Evolutionary conservation across 139 green algal species (phyloP), one percentile per base, ranked within the genome.

Genomic region (Haematococcus sp.): DNA sequence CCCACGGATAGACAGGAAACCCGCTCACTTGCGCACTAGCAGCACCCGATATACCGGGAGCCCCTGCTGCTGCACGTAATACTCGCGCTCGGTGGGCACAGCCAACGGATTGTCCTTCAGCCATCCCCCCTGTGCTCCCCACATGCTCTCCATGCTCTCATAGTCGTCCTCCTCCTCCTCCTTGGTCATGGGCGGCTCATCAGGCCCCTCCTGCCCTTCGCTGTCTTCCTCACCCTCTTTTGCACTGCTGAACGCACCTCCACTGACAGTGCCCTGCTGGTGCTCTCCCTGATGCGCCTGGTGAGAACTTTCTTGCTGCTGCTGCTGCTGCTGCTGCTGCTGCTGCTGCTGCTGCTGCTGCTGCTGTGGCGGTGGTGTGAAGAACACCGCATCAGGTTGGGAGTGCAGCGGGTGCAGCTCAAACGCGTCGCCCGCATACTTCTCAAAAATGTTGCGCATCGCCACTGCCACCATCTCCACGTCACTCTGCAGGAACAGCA

Each of bases 401-500:
- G 1, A 2, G 70, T 88, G 83, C 56, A 79, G 31, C 1, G 77
- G 56, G 4, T 73, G 73, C 30, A 87, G 79, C n/a, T 73, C 65
- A 58, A 91, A 81, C 1, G 49, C 63, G 15, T 76, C 75, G 16
- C 13, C 59, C 43, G 58, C 80, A 55, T 77, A 77, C 54, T 67
- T 35, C 74, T 92, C 87, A 72, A 92, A 85, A 27, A 74, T 75
- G 61, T 92, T 83, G 27, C 86, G 78, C 80, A 91, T 91, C 4
- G 77, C 70, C 0, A 65, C 63, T 0, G 76, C 67, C 34, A 81
- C 81, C 52, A 88, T 73, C 69, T 34, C 13, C 4, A 95, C 83
- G 68, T 96, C 92, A 0, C 87, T 92, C 78, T 95, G 90, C 54
- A 96, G 68, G 63, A 96, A 91, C 33, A 97, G 68, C 11, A 68